Evolutionary conservation across 805 yeast genomes (phyloP).

Genomic region (Sungouiella blattae): DNA sequence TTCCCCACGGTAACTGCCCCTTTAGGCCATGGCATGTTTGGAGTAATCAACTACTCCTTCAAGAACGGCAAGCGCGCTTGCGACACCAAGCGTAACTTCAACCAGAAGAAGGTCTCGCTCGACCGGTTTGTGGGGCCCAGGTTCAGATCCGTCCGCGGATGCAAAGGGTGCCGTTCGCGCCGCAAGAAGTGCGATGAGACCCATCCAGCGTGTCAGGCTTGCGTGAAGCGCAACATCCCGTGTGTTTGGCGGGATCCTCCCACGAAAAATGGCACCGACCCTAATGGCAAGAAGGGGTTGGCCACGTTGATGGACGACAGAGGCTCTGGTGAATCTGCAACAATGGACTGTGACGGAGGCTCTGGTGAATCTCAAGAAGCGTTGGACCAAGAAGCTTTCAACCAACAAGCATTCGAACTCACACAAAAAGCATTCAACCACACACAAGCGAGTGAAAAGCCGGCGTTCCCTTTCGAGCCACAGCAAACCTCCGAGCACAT

Average conservation of each 20-base stretch:
- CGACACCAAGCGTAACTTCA: not conserved
- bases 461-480: too few relatives aligned
- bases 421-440: too few relatives aligned
- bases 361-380: too few relatives aligned
- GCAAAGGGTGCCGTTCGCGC: conserved; percentile 9
- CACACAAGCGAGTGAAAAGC: too few relatives aligned
- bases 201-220: conserved; percentile 19
- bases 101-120: not conserved
- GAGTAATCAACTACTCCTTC: not conserved
- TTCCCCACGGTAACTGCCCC: too few relatives aligned
- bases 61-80: not conserved
- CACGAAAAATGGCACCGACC: too few relatives aligned
- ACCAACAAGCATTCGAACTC: too few relatives aligned
- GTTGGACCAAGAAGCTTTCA: too few relatives aligned
- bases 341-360: not conserved
- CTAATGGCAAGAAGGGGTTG: too few relatives aligned
- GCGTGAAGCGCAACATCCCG: conserved; percentile 11
- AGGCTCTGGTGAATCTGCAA: not conserved
- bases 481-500: too few relatives aligned
- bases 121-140: conserved; percentile 1
- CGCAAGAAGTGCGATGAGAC: conserved; percentile 23
- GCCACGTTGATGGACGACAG: too few relatives aligned
- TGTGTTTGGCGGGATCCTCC: conserved; percentile 17
- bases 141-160: conserved; percentile 5
- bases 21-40: conserved; percentile 2